Evolutionary conservation across 371 early-diverging fungal species (phyloP).

Genomic region (Sporodiniella umbellata): DNA sequence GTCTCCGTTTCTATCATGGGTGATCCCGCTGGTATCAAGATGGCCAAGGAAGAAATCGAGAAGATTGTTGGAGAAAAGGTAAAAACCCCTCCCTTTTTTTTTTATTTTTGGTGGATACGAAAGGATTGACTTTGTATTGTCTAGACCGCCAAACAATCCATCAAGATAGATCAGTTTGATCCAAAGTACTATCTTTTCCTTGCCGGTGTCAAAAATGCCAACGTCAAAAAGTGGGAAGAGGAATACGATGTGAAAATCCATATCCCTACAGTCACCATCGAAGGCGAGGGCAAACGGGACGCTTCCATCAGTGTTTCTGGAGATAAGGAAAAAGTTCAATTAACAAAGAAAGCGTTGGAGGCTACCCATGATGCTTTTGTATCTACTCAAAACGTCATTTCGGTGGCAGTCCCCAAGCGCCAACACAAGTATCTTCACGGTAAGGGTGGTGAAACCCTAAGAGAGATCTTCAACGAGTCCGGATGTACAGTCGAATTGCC

Average conservation of each 20-base stretch:
- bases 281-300: slow-evolving; percentile 44
- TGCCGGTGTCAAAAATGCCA: slow-evolving; percentile 68
- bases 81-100: too few relatives aligned
- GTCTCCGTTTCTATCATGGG: slow-evolving; percentile 79
- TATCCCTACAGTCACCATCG: slow-evolving; percentile 61
- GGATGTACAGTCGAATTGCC: slow-evolving; percentile 85
- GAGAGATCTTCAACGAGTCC: slow-evolving; percentile 76
- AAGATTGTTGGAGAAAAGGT: slow-evolving; percentile 76
- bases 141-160: slow-evolving; percentile 55
- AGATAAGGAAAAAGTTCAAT: slow-evolving; percentile 67
- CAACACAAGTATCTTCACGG: slow-evolving; percentile 92
- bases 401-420: slow-evolving; percentile 76
- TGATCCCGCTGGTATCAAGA: slow-evolving; percentile 76
- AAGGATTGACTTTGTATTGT: neutral
- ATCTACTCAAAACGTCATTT: slow-evolving; percentile 57
- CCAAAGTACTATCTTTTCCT: slow-evolving; percentile 77
- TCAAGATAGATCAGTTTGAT: slow-evolving; percentile 57
- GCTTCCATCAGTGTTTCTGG: slow-evolving; percentile 62
- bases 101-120: too few relatives aligned
- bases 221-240: slow-evolving; percentile 53
- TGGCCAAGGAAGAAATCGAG: slow-evolving; percentile 87
- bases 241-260: slow-evolving; percentile 72
- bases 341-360: slow-evolving; percentile 61
- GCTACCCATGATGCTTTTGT: slow-evolving; percentile 57
- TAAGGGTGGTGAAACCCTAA: slow-evolving; percentile 71